Percentiles rank a stretch among this genome's conserved stretches.
Conservation (phyloP, 2,329 filamentous ascomycete genomes). For the Aspergillus pseudoterreus region DNA sequence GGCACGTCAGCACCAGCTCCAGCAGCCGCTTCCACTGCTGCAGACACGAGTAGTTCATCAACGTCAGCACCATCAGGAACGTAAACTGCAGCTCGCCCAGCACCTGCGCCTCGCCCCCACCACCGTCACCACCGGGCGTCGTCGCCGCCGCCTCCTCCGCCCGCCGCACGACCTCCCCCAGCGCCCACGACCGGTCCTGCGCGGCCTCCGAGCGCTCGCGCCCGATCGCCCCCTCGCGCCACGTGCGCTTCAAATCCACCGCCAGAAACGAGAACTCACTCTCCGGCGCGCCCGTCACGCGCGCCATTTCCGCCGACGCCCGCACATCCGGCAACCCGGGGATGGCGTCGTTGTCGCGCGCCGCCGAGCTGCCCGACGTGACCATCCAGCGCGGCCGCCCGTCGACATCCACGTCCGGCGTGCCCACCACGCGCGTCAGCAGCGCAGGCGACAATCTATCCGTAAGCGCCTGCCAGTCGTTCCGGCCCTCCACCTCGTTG, state of each 20-base stretch:
- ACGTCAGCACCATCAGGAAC: slow-evolving; percentile 60
- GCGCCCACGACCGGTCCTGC: slow-evolving; percentile 60
- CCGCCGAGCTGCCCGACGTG: slow-evolving; percentile 56
- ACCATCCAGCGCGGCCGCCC: slow-evolving; percentile 51
- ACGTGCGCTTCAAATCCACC: slow-evolving; percentile 59
- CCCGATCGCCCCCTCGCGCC: slow-evolving; percentile 59
- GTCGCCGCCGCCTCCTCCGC: slow-evolving; percentile 20
- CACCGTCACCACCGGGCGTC: slow-evolving; percentile 9
- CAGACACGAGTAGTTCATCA: slow-evolving; percentile 64
- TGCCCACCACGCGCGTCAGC: slow-evolving; percentile 50
- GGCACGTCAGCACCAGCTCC: slow-evolving; percentile 55
- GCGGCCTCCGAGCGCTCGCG: slow-evolving; percentile 60
- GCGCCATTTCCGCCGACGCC: slow-evolving; percentile 11
- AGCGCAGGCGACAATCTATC: slow-evolving; percentile 47
- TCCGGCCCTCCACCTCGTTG: slow-evolving; percentile 39
- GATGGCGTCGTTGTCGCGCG: slow-evolving; percentile 56
- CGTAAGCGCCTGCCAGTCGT: slow-evolving; percentile 54
- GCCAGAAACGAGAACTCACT: slow-evolving; percentile 54
- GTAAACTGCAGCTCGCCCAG: slow-evolving; percentile 61
- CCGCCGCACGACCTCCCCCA: slow-evolving; percentile 50
- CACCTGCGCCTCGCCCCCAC: slow-evolving; percentile 37
- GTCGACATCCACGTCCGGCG: slow-evolving; percentile 31
- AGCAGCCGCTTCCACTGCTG: slow-evolving; percentile 64
- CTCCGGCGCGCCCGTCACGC: slow-evolving; percentile 30
- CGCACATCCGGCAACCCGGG: slow-evolving; percentile 48